Base-by-base conservation (phyloP, 352 stramenopile species). In the Globisporangium nodosum region DNA sequence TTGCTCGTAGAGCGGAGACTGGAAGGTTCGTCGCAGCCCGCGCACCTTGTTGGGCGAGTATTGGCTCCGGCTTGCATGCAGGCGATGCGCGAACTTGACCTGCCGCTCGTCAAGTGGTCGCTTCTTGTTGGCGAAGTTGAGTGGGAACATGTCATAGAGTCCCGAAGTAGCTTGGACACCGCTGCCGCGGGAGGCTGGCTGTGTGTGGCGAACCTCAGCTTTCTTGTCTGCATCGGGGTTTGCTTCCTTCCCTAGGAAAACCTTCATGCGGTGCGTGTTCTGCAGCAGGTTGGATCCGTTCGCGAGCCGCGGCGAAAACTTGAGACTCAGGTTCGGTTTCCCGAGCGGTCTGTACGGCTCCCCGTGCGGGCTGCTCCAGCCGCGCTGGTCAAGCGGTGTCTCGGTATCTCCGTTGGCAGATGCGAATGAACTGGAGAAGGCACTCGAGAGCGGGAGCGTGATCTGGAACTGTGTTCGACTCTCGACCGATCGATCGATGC, bases 341-440 rank as follows among this genome's bases (percentile, higher is more conserved):
- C 82, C 82, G 6, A 92, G 64, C 15, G 79, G 82, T 0, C 77
- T 69, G 49, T 90, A 92, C 1, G 81, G 81, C 60, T 90, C 73
- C 5, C 79, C 79, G 51, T 87, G 71, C 8, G 82, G 82, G 57
- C 82, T 90, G 45, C 76, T 81, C 82, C 82, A 92, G 5, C 82
- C 82, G 3, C 67, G 66, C 15, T 72, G 65, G 11, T 78, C 69
- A 11, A 56, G 30, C 7, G 54, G 49, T 5, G 30, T 37, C 7
- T 65, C 47, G 1, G 27, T 12, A 2, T 60, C 49, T 11, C 54
- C 42, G 15, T 18, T 31, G 1, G 35, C 12, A 16, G 37, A 15
- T n/a, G 35, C 15, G 21, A n/a, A n/a, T 3, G 33, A 31, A 18
- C 54, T 37, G 11, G 53, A 31, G 45, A 12, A 8, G 45, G 3